Evolutionary conservation across 2,329 filamentous ascomycete genomes (phyloP).

Genomic region (Metarhizium robertsii): DNA sequence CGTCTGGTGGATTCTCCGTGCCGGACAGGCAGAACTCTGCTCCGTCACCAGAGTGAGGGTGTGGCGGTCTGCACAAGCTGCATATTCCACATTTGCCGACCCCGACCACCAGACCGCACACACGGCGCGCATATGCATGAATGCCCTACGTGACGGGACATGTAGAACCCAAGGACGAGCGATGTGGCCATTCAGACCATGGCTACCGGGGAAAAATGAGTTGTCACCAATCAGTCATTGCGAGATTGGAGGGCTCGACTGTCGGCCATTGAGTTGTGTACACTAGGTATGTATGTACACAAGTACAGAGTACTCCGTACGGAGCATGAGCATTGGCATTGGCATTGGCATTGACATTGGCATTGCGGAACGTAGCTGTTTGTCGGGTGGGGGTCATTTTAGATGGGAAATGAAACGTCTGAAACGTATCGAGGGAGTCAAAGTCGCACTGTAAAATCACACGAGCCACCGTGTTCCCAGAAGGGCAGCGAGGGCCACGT

Average conservation of each 20-base stretch:
- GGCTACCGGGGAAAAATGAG: background rate
- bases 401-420: background rate
- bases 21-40: background rate
- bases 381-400: background rate
- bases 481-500: no score
- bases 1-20: background rate
- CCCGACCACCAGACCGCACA: background rate
- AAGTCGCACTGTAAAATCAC: no score
- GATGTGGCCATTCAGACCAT: background rate
- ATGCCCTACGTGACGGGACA: conserved; percentile 1
- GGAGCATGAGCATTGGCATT: no score
- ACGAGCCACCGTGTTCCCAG: no score
- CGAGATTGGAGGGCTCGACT: background rate
- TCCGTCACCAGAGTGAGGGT: background rate
- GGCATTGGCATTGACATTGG: no score
- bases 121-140: conserved; percentile 3
- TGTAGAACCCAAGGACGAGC: background rate
- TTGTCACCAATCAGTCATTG: background rate
- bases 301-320: background rate
- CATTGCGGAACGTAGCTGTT: no score
- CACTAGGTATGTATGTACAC: background rate
- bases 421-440: background rate
- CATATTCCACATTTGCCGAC: background rate
- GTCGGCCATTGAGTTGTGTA: no score
- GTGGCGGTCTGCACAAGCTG: conserved; percentile 2